These are phyloP conservation scores for Phytophthora melonis DNA, from an alignment of 352 stramenopile genomes.

Conservation along the genomic window DNA sequence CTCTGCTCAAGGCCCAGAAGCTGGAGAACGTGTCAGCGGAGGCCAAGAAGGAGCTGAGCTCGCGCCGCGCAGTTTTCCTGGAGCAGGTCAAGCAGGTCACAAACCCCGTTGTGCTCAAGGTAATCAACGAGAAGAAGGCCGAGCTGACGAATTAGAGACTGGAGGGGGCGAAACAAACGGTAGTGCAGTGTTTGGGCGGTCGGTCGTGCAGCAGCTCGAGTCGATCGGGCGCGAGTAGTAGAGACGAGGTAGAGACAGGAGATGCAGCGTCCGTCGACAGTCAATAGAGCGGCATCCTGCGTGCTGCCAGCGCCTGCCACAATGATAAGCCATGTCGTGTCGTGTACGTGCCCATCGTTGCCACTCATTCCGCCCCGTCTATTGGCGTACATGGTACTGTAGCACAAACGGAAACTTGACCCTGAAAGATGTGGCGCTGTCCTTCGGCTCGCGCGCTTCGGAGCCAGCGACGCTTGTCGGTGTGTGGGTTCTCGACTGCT, in stretches of 20 bases:
- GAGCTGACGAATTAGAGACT: conserved; percentile 63
- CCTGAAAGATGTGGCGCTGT: conserved; percentile 26
- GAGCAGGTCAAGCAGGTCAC: conserved; percentile 64
- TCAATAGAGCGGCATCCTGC: conserved; percentile 44
- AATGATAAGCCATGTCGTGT: conserved; percentile 27
- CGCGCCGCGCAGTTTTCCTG: conserved; percentile 53
- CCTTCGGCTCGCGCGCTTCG: conserved; percentile 10
- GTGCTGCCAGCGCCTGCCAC: conserved; percentile 31
- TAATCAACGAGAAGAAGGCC: conserved; percentile 70
- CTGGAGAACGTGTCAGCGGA: conserved; percentile 37
- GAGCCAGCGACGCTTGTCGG: conserved; percentile 6
- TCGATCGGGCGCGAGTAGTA: conserved; percentile 14
- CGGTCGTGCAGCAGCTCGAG: conserved; percentile 13
- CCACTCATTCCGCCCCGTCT: conserved; percentile 22
- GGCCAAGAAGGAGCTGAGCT: conserved; percentile 47
- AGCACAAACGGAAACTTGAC: too few relatives aligned
- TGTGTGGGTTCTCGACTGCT: conserved; percentile 28
- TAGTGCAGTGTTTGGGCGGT: conserved; percentile 21
- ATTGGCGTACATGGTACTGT: conserved; percentile 7
- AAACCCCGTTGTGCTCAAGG: conserved; percentile 65
- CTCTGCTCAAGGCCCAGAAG: conserved; percentile 68
- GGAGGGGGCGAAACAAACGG: not conserved
- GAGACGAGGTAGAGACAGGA: conserved; percentile 42
- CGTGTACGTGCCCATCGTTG: conserved; percentile 8
- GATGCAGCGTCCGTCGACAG: conserved; percentile 33